Base-by-base conservation (phyloP, 2,329 filamentous ascomycete genomes). In the Diaporthe sp. region DNA sequence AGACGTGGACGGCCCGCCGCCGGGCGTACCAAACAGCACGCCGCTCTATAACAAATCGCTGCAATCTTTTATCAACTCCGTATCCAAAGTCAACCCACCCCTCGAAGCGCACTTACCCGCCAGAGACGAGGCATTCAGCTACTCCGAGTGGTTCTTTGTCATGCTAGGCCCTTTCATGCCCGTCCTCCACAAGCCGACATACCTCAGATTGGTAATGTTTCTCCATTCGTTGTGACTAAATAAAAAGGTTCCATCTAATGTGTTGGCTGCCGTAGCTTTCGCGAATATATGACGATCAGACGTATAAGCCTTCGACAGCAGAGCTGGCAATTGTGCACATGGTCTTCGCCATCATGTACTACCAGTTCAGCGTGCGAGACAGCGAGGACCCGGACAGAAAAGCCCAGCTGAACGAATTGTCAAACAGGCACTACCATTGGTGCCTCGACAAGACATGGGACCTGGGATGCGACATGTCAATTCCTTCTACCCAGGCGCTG, bases 401-500 rank as follows among this genome's bases (percentile, higher is more conserved):
- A 76, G 85, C 86, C 9, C 86, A 88, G 53, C 85, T 93, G 71
- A 91, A 93, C 78, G 87, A 91, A 1, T 85, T 92, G 70, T 94
- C 94, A 4, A 94, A 95, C 83, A 90, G 90, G 72, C 94, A 97
- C 82, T 96, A 96, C 79, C 93, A 95, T 80, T 96, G 92, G 81
- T 89, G 92, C 1, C 84, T 96, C 60, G 91, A 90, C 81, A 92
- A 92, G 82, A 91, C 94, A 78, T 92, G 91, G 77, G 87, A 94
- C 65, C 85, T 97, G 5, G 84, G 91, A 20, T 86, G 86, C 8
- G 90, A 91, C 25, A 90, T 90, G 74, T 91, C 90, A 0, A 84
- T 95, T 20, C 86, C 91, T 61, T 91, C 94, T 71, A 87, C 95
- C 10, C 94, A 97, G 82, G 94, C 94, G 4, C 83, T 97, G 80